Evolutionary conservation across 352 stramenopile species (phyloP).

Genomic region (Globisporangium nodosum): DNA sequence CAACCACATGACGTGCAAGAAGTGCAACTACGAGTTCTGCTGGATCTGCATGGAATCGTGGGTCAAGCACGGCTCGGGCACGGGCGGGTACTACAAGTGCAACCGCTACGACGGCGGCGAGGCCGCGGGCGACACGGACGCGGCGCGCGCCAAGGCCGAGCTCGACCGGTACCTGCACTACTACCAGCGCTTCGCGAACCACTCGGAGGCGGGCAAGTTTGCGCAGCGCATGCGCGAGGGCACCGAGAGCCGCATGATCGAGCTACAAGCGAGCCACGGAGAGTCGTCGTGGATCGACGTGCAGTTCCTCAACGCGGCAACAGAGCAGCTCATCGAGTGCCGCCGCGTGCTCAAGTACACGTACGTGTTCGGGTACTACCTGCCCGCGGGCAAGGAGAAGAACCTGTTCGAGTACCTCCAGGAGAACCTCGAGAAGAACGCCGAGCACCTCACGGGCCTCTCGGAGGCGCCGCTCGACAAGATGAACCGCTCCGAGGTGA

Average conservation of each 20-base stretch:
- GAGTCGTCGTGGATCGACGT: conserved; percentile 96
- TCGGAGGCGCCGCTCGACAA: conserved; percentile 89
- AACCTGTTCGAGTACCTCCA: conserved; percentile 94
- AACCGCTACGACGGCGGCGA: conserved; percentile 93
- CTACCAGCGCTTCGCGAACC: conserved; percentile 97
- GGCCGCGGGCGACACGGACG: conserved; percentile 67
- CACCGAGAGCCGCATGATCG: conserved; percentile 94
- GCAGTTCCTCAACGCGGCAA: conserved; percentile 96
- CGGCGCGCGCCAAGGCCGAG: conserved; percentile 92
- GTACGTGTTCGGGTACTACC: conserved; percentile 95
- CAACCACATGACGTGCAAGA: conserved; percentile 99
- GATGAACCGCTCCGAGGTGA: conserved; percentile 91
- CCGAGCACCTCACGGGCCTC: conserved; percentile 87
- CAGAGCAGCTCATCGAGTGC: conserved; percentile 96
- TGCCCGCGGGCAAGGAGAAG: conserved; percentile 86
- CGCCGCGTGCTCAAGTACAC: conserved; percentile 98
- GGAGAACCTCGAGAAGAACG: conserved; percentile 93
- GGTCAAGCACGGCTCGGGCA: conserved; percentile 94
- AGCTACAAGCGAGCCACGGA: conserved; percentile 91
- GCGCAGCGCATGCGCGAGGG: conserved; percentile 94
- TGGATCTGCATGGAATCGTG: conserved; percentile 98
- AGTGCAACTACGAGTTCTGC: conserved; percentile 96
- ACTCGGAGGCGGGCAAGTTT: conserved; percentile 96
- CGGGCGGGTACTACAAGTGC: conserved; percentile 99
- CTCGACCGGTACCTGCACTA: conserved; percentile 99